Conservation (phyloP, 2,329 filamentous ascomycete genomes). For the Acephala macrosclerotiorum region DNA sequence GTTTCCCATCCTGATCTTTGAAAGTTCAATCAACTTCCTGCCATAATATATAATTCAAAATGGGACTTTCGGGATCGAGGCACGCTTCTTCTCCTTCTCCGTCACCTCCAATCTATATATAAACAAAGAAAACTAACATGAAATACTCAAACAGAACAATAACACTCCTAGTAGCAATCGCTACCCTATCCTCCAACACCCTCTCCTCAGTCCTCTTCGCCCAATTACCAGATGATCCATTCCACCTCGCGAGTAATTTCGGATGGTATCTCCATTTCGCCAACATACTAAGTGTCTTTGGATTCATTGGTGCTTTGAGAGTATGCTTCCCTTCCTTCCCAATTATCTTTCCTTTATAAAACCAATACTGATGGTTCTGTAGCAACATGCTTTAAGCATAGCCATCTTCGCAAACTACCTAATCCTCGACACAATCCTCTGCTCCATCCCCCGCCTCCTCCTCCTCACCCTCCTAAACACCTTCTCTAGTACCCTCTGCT, state of each 20-base stretch:
- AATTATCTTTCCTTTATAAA: not conserved
- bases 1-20: not conserved
- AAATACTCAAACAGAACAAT: constrained; percentile 32
- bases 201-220: constrained; percentile 41
- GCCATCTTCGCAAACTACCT: constrained; percentile 44
- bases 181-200: constrained; percentile 41
- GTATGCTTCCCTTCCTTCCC: constrained; percentile 42
- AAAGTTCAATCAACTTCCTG: not conserved
- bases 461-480: constrained; percentile 36
- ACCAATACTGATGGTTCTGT: too few species aligned
- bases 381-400: constrained; percentile 41
- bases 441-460: constrained; percentile 40
- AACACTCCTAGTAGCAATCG: constrained; percentile 39
- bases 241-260: constrained; percentile 44
- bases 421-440: constrained; percentile 42
- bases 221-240: constrained; percentile 44
- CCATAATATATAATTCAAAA: constrained; percentile 9
- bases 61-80: constrained; percentile 28
- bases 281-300: constrained; percentile 48
- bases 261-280: constrained; percentile 50
- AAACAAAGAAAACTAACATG: not conserved
- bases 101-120: not conserved
- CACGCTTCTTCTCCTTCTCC: constrained; percentile 3
- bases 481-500: constrained; percentile 32
- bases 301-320: constrained; percentile 51